These are phyloP conservation scores for Meyerozyma guilliermondii DNA, from an alignment of 1,139 yeast species.

Conservation along the genomic window DNA sequence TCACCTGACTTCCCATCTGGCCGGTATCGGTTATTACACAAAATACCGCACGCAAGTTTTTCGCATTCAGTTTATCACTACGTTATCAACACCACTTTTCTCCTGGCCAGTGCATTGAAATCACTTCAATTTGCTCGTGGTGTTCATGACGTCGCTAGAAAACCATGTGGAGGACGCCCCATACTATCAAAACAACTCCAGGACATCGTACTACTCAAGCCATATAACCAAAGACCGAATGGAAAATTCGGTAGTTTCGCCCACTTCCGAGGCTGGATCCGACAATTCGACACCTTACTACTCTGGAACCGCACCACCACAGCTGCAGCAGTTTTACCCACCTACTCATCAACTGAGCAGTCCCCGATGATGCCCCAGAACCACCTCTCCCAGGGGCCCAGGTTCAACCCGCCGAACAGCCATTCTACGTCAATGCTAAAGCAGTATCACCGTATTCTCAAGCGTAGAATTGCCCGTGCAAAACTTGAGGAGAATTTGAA, in stretches of 20 bases:
- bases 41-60: constrained; percentile 1
- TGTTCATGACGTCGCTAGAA: constrained; percentile 30
- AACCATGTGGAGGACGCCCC: constrained; percentile 22
- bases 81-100: neutral
- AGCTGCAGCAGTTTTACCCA: constrained; percentile 3
- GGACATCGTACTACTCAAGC: constrained; percentile 22
- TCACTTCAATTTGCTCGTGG: neutral
- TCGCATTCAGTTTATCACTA: constrained; percentile 1
- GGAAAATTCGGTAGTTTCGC: constrained; percentile 7
- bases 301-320: neutral
- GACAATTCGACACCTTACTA: neutral
- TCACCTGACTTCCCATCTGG: neutral
- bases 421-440: constrained; percentile 95
- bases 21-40: constrained; percentile 2
- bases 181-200: constrained; percentile 28
- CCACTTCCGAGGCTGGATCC: constrained; percentile 3
- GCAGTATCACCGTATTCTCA: constrained; percentile 93
- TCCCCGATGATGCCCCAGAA: constrained; percentile 4
- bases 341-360: constrained; percentile 1
- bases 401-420: constrained; percentile 58
- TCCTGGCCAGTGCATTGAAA: neutral
- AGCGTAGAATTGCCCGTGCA: constrained; percentile 91
- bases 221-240: constrained; percentile 11
- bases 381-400: neutral
- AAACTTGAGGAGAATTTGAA: constrained; percentile 84